Evolutionary conservation across 2,329 filamentous ascomycete species (phyloP).

Genomic region (Trichoderma lentiforme): DNA sequence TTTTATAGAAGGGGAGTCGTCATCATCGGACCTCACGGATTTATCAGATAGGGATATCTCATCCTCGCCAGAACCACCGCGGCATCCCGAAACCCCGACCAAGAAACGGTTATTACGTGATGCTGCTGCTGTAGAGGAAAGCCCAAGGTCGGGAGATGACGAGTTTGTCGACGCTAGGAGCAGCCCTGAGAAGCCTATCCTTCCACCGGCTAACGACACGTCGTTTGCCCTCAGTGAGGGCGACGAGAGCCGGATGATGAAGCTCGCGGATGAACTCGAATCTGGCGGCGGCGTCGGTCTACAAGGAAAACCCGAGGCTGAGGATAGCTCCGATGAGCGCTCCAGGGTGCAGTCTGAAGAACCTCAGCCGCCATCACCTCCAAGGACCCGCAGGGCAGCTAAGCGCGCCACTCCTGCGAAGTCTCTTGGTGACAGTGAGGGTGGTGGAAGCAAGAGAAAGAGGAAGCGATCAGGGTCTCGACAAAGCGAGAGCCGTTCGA

Average conservation of each 20-base stretch:
- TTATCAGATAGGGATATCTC: constrained; percentile 7
- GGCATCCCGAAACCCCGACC: constrained; percentile 22
- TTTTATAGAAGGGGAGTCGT: neutral
- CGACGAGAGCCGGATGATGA: constrained; percentile 47
- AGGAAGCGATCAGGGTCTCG: constrained; percentile 26
- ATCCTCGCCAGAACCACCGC: neutral
- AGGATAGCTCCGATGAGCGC: constrained; percentile 16
- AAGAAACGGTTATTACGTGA: constrained; percentile 17
- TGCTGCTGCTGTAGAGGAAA: constrained; percentile 28
- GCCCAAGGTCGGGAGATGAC: constrained; percentile 44
- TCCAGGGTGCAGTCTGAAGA: constrained; percentile 26
- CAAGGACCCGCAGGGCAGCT: constrained; percentile 11
- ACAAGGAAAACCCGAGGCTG: constrained; percentile 19
- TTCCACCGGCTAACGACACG: constrained; percentile 23
- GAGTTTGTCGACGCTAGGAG: constrained; percentile 49
- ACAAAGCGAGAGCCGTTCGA: constrained; percentile 26
- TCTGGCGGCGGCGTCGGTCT: constrained; percentile 27
- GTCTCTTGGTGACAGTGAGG: neutral
- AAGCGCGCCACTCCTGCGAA: constrained; percentile 20
- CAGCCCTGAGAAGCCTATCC: constrained; percentile 36
- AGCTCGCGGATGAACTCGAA: constrained; percentile 50
- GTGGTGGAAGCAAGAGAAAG: constrained; percentile 27
- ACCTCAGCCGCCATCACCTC: constrained; percentile 20
- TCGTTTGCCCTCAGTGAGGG: constrained; percentile 43
- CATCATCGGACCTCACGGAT: constrained; percentile 12